phyloP scores from a whole-genome alignment of 169 alveolate genomes.

The Cryptosporidium baileyi region DNA sequence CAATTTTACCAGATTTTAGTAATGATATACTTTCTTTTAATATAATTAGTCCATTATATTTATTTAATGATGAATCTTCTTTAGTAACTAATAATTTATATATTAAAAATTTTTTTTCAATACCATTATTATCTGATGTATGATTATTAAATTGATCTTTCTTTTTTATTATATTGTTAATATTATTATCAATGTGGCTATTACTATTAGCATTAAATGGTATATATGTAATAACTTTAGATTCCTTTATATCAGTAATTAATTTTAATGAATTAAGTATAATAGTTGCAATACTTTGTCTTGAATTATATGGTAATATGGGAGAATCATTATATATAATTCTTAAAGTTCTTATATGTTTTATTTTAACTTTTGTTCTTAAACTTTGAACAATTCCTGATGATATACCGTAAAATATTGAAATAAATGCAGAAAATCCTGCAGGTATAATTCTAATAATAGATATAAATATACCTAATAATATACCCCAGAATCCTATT shows the following conservation, averaged over 20 bases:
- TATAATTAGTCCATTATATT: conserved; percentile 17
- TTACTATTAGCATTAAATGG: background rate
- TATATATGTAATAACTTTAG: conserved; percentile 2
- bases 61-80: background rate
- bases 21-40: conserved; percentile 9
- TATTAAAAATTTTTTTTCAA: conserved; percentile 22
- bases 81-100: background rate
- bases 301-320: conserved; percentile 15
- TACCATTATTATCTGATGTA: background rate
- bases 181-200: background rate
- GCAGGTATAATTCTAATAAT: conserved; percentile 38
- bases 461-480: conserved; percentile 8
- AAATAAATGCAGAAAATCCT: conserved; percentile 21
- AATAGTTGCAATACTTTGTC: conserved; percentile 14
- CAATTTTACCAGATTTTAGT: conserved; percentile 16
- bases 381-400: conserved; percentile 50
- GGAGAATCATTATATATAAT: conserved; percentile 7
- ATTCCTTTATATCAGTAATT: background rate
- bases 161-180: background rate
- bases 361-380: conserved; percentile 3
- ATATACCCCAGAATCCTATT: background rate
- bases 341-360: conserved; percentile 23
- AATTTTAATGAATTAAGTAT: background rate
- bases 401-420: conserved; percentile 38
- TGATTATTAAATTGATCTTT: background rate